phyloP scores from a whole-genome alignment of 192 early-diverging fungal species.

The Backusella macrospora region DNA sequence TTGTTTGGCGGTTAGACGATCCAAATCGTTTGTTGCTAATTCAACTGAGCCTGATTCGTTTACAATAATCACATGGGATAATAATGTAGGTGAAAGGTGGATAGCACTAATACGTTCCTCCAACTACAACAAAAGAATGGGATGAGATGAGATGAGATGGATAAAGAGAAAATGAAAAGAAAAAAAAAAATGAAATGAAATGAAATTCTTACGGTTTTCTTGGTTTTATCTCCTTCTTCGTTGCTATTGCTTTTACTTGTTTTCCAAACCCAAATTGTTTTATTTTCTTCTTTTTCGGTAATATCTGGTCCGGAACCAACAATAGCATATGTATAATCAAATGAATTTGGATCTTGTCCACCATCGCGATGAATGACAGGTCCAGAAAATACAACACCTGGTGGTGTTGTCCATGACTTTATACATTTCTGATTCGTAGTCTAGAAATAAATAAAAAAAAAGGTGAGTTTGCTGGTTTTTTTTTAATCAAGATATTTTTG shows the following conservation, averaged over 20 bases:
- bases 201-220: constrained; percentile 36
- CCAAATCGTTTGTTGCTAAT: constrained; percentile 48
- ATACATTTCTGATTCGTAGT: constrained; percentile 54
- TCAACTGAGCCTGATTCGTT: constrained; percentile 47
- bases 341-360: constrained; percentile 19
- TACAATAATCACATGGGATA: constrained; percentile 44
- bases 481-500: not conserved
- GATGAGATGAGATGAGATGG: too few relatives aligned
- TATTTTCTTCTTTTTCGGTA: constrained; percentile 48
- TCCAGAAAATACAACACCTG: constrained; percentile 48
- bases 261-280: constrained; percentile 55
- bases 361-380: constrained; percentile 42
- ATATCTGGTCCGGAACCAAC: constrained; percentile 54
- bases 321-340: constrained; percentile 48
- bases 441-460: constrained; percentile 33
- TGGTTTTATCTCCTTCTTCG: constrained; percentile 27
- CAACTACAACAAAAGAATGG: constrained; percentile 39
- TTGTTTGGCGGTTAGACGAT: constrained; percentile 42
- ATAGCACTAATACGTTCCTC: constrained; percentile 48
- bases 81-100: constrained; percentile 46
- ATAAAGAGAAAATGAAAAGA: too few relatives aligned
- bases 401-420: constrained; percentile 53
- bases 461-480: not conserved
- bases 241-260: constrained; percentile 27
- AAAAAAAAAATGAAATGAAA: too few relatives aligned